Conservation (phyloP, 192 early-diverging fungal genomes). For the Glomus cerebriforme region DNA sequence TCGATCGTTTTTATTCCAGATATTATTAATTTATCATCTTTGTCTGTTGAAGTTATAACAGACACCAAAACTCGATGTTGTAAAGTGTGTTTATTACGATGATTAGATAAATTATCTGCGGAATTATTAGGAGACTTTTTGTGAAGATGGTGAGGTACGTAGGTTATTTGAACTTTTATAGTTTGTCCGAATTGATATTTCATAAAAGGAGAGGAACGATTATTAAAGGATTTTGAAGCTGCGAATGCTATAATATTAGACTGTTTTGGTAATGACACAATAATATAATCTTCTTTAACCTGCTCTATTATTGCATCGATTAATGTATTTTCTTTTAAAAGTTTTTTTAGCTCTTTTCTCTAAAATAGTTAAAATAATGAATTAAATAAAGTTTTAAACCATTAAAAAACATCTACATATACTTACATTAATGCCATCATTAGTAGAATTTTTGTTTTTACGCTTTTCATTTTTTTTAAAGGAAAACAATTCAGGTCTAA, state of each 20-base stretch:
- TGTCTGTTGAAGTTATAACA: conserved; percentile 50
- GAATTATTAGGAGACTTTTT: background rate
- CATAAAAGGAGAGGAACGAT: conserved; percentile 62
- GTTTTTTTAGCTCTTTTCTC: conserved; percentile 32
- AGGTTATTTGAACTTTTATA: conserved; percentile 46
- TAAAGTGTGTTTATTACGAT: conserved; percentile 45
- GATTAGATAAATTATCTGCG: conserved; percentile 16
- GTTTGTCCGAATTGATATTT: conserved; percentile 62
- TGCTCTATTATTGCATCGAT: conserved; percentile 68
- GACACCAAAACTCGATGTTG: conserved; percentile 74
- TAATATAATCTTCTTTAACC: conserved; percentile 79
- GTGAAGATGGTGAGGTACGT: conserved; percentile 36
- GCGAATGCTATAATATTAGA: conserved; percentile 61
- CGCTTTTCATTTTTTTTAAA: background rate
- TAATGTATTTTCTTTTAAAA: conserved; percentile 38
- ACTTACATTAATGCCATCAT: background rate
- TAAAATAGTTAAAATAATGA: conserved; percentile 10
- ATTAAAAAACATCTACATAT: background rate
- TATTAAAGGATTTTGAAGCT: conserved; percentile 59
- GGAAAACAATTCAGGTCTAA: conserved; percentile 46
- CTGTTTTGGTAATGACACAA: conserved; percentile 63
- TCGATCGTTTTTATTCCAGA: conserved; percentile 41
- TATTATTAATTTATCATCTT: conserved; percentile 33
- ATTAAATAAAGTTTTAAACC: background rate
- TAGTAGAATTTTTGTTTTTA: background rate